A percentile compares a stretch with the other conserved stretches of the same genome.
Conservation (phyloP, 495 filamentous ascomycete species). For the Penicillium roqueforti region DNA sequence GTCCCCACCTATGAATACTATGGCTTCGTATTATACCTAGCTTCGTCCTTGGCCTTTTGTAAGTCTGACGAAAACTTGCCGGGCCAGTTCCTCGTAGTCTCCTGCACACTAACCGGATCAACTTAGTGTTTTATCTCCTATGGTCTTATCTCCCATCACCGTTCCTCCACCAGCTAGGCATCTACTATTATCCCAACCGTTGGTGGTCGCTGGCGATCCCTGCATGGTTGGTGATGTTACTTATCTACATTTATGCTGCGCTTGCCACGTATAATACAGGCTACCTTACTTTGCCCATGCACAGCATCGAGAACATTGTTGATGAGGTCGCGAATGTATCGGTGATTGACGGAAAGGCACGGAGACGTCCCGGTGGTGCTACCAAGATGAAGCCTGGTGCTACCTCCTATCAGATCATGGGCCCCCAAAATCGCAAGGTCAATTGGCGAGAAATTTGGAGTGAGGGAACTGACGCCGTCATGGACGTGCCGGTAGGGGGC, state of each 20-base stretch:
- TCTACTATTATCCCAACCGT: constrained; percentile 93
- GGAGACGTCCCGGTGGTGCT: constrained; percentile 45
- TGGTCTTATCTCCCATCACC: constrained; percentile 93
- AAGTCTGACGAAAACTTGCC: constrained; percentile 13
- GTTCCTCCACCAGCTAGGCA: constrained; percentile 86
- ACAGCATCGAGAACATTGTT: constrained; percentile 81
- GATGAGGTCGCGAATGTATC: constrained; percentile 86
- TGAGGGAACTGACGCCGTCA: constrained; percentile 91
- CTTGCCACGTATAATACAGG: constrained; percentile 87
- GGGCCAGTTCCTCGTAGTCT: not conserved
- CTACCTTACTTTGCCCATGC: constrained; percentile 77
- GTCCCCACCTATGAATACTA: constrained; percentile 99
- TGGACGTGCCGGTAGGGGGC: constrained; percentile 94
- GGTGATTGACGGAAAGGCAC: constrained; percentile 68
- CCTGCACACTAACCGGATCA: not conserved
- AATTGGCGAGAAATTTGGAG: constrained; percentile 80
- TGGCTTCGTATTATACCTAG: constrained; percentile 92
- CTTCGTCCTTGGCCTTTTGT: constrained; percentile 71
- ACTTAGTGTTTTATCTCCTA: constrained; percentile 73
- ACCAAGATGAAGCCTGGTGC: constrained; percentile 45
- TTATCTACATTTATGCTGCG: constrained; percentile 92
- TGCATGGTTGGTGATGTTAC: constrained; percentile 78
- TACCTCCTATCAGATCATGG: constrained; percentile 46
- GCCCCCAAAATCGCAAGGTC: constrained; percentile 47
- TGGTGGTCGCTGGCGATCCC: constrained; percentile 97